A percentile compares a stretch with the other conserved stretches of the same genome.
Conservation (phyloP, 441 rosid species). For the Mallotus repandus region DNA sequence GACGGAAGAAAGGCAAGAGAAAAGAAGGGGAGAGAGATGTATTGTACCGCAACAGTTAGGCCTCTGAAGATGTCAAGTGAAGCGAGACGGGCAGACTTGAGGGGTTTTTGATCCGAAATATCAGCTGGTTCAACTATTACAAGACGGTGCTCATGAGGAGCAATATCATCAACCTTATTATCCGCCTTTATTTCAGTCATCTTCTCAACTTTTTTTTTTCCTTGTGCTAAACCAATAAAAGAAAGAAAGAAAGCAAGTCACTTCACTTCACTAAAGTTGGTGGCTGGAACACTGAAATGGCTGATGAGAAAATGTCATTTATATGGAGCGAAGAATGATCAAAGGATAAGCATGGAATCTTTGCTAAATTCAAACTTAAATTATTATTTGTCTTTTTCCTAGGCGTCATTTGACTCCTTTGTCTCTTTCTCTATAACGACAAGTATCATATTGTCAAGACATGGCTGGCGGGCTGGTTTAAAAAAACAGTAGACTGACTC, state of each 20-base stretch:
- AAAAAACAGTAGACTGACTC: background rate
- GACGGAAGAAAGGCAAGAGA: too few relatives aligned
- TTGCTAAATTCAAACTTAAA: background rate
- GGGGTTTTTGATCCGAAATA: slow-evolving; percentile 24
- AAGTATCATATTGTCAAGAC: background rate
- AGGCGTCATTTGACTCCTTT: slow-evolving; percentile 1
- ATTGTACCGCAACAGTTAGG: slow-evolving; percentile 71
- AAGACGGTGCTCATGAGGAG: slow-evolving; percentile 33
- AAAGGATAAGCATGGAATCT: slow-evolving; percentile 4
- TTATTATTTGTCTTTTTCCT: background rate
- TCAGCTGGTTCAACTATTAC: slow-evolving; percentile 25
- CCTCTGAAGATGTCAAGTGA: slow-evolving; percentile 87
- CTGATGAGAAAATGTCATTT: background rate
- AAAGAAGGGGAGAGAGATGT: background rate
- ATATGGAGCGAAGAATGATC: background rate
- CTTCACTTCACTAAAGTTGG: background rate
- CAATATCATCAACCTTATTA: background rate
- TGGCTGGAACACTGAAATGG: background rate
- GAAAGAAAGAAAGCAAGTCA: background rate
- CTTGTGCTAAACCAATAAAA: too few relatives aligned
- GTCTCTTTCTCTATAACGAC: background rate
- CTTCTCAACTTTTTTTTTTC: background rate
- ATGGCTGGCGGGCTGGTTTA: background rate
- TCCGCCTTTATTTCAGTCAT: slow-evolving; percentile 53
- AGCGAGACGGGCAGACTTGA: slow-evolving; percentile 43